A percentile compares a stretch with the other conserved stretches of the same genome.
phyloP scores from a whole-genome alignment of 495 filamentous ascomycete species.

The Penicillium salamii region DNA sequence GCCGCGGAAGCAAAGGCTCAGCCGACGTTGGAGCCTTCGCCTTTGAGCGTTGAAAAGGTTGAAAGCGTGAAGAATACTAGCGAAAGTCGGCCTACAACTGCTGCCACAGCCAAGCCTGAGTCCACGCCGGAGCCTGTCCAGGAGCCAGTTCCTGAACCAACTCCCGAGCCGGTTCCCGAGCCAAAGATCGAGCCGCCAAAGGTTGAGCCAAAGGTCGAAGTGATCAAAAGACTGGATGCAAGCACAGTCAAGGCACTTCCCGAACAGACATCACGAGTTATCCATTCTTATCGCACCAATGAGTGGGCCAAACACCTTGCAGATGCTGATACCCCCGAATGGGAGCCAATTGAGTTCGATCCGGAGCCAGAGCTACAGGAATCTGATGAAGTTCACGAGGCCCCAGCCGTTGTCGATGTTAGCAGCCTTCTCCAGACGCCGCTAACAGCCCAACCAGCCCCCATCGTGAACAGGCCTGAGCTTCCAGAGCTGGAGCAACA shows the following conservation, averaged over 20 bases:
- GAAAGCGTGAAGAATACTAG: not conserved
- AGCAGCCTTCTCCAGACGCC: slow-evolving; percentile 69
- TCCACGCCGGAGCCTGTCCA: not conserved
- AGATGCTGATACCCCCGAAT: slow-evolving; percentile 71
- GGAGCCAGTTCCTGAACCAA: not conserved
- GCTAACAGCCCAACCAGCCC: slow-evolving; percentile 42
- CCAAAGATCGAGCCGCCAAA: not conserved
- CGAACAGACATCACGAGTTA: slow-evolving; percentile 59
- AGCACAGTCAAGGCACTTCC: slow-evolving; percentile 39
- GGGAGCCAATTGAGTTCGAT: slow-evolving; percentile 56
- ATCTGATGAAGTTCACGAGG: slow-evolving; percentile 40
- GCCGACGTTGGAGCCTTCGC: not conserved
- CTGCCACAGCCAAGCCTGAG: not conserved
- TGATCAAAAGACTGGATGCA: slow-evolving; percentile 29
- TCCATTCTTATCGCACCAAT: slow-evolving; percentile 83
- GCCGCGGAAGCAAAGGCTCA: not conserved
- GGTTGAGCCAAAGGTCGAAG: slow-evolving; percentile 16
- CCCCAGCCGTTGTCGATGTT: slow-evolving; percentile 60
- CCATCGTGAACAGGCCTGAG: slow-evolving; percentile 27
- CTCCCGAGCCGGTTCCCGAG: not conserved
- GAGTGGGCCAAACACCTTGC: slow-evolving; percentile 94
- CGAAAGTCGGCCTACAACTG: not conserved
- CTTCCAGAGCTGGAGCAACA: slow-evolving; percentile 15
- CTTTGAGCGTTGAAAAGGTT: not conserved
- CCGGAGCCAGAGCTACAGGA: slow-evolving; percentile 19